phyloP scores from a whole-genome alignment of 495 filamentous ascomycete species.

The Tuber brumale region DNA sequence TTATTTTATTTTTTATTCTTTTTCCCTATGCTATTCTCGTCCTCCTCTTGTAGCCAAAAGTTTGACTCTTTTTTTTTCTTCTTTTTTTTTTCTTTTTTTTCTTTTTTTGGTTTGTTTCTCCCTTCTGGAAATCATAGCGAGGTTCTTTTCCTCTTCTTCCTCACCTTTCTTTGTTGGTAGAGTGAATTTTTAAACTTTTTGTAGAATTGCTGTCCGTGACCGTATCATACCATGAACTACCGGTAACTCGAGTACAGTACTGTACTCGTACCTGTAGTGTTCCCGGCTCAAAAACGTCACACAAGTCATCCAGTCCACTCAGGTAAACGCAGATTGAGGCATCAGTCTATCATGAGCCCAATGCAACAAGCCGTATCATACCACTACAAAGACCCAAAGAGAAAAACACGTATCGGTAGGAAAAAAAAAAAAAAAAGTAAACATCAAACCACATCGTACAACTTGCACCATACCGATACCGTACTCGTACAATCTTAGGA shows the following conservation, averaged over 20 bases:
- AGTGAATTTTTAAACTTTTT: not conserved
- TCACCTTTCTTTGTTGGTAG: not conserved
- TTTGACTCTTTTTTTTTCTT: not conserved
- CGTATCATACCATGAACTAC: too few species aligned
- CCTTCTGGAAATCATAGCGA: constrained; percentile 10
- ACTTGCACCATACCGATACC: not conserved
- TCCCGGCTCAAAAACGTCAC: not conserved
- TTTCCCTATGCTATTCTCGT: not conserved
- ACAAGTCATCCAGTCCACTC: not conserved
- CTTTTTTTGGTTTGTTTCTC: not conserved
- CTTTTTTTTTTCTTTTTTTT: not conserved
- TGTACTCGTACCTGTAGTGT: not conserved
- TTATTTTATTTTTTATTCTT: not conserved
- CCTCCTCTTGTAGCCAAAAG: not conserved
- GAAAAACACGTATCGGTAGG: not conserved
- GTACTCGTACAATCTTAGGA: not conserved
- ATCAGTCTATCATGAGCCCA: not conserved
- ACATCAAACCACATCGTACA: not conserved
- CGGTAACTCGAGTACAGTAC: not conserved
- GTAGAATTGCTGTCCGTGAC: not conserved
- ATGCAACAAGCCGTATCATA: not conserved
- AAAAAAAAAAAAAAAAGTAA: not conserved
- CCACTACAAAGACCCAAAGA: not conserved
- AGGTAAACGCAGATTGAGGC: not conserved
- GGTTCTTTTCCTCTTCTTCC: not conserved